Evolutionary conservation across 1,139 yeast genomes (phyloP), one percentile per base, ranked within the genome.

Genomic region (Yamadazyma mexicana): DNA sequence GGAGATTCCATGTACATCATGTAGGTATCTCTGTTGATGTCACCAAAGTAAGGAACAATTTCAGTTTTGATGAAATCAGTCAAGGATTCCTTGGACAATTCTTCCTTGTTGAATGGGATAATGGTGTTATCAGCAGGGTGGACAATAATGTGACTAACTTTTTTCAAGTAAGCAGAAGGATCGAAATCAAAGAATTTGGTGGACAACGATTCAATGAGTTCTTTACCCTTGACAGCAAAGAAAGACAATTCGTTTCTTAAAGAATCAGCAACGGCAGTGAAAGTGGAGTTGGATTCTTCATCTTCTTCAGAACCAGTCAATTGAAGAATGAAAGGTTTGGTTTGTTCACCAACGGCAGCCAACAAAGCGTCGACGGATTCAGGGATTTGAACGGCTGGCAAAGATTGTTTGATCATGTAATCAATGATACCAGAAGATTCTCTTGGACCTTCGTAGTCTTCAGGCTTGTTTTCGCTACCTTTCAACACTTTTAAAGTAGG

Each of bases 401-500:
- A 73, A 12, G 95, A 70, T 66, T 86, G 88, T 66, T 87, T 84
- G 52, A 79, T 60, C 96, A 94, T 85, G 69, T 78, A 87, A 35
- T 76, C 75, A 44, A 79, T 77, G 53, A 92, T 91, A 39, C 89
- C 83, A 34, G 75, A 85, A 31, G 95, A 78, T 46, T 80, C 77
- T 73, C 98, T 83, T 50, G 87, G 87, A 47, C 98, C 98, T 41
- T 75, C 77, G 66, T 92, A 92, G 51, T 80, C 87, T 32, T 68
- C 62, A 20, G 81, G 75, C 16, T 57, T 41, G 38, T 54, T 55
- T 38, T 71, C 74, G 36, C 67, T 61, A 46, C 89, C 87, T 62
- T 86, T 83, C 73, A 87, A 84, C 34, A 92, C 79, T 69, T 87
- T 87, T 65, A 92, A 70, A 24, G 96, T 85, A 54, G 98, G 98